Evolutionary conservation across 768 basidiomycete genomes (phyloP), one percentile per base, ranked within the genome.

Genomic region (Rhodotorula taiwanensis): DNA sequence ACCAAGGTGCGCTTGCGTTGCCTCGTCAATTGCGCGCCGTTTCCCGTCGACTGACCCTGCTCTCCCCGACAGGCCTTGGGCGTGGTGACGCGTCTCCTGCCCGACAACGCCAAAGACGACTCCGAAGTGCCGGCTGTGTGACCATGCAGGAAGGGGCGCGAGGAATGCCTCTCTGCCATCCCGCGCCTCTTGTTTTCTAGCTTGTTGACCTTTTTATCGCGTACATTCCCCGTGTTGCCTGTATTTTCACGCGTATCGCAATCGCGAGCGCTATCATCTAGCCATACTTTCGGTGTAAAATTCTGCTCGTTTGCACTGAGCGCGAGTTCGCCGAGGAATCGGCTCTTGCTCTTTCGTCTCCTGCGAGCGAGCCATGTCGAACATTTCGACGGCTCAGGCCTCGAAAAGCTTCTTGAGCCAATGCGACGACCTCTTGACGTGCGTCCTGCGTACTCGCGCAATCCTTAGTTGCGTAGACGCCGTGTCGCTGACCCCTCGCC

Each of bases 1-100:
- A 95, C 92, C 1, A 97, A 95, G 81, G 91, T 36, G 44, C 48
- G 28, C 15, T 44, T 25, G 25, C 36, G 25, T 16, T 43, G 23
- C 20, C 31, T 34, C 23, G 23, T 7, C 31, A n/a, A 3, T 47
- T 14, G n/a, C n/a, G n/a, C n/a, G n/a, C n/a, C n/a, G n/a, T n/a
- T n/a, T n/a, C n/a, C n/a, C n/a, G n/a, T 14, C 31, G 16, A 16
- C 39, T 55, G n/a, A n/a, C n/a, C n/a, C n/a, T n/a, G n/a, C 11
- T 50, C 42, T 4, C 27, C 27, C 15, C 44, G 30, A 5, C 30
- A 70, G 66, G 73, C 72, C 1, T 51, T 75, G 9, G 74, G 74
- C 3, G 72, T 75, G 41, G 72, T 75, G 6, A 74, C 74, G 20
- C 70, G 70, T 47, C 56, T 74, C 25, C 52, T 72, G 28, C 59